Evolutionary conservation across 257 asterid genomes (phyloP).

Genomic region (Gentiana straminea): DNA sequence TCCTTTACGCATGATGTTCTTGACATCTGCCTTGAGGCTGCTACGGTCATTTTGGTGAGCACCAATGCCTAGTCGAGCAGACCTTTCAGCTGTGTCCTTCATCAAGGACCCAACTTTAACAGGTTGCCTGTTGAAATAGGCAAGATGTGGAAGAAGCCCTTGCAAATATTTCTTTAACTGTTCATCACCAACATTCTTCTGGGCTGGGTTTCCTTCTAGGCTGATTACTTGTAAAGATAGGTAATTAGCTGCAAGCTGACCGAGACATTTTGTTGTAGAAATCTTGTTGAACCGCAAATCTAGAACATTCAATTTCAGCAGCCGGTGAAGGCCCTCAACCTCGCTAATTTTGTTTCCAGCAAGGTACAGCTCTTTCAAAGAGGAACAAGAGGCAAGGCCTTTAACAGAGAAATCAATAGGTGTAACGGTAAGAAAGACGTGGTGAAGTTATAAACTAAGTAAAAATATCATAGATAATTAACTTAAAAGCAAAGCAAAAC

Average conservation of each 20-base stretch:
- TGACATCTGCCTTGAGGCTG: slow-evolving; percentile 38
- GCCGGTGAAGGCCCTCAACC: slow-evolving; percentile 98
- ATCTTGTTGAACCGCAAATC: slow-evolving; percentile 94
- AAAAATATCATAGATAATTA: not conserved
- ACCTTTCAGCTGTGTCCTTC: slow-evolving; percentile 64
- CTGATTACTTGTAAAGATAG: slow-evolving; percentile 80
- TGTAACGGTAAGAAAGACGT: not conserved
- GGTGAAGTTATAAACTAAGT: not conserved
- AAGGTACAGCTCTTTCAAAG: slow-evolving; percentile 81
- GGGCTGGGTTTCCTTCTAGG: slow-evolving; percentile 92
- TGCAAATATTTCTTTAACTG: slow-evolving; percentile 66
- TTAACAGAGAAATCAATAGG: slow-evolving; percentile 12
- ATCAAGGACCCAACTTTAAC: slow-evolving; percentile 50
- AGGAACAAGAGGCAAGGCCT: slow-evolving; percentile 91
- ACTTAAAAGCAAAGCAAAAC: not conserved
- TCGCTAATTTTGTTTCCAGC: slow-evolving; percentile 97
- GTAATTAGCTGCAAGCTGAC: slow-evolving; percentile 97
- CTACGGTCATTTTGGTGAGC: slow-evolving; percentile 53
- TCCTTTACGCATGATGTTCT: slow-evolving; percentile 38
- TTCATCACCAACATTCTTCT: slow-evolving; percentile 89
- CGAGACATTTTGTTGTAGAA: slow-evolving; percentile 78
- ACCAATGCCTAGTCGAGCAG: slow-evolving; percentile 47
- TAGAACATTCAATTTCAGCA: slow-evolving; percentile 64
- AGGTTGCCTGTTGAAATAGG: slow-evolving; percentile 66
- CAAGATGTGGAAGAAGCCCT: slow-evolving; percentile 74